Evolutionary conservation across 257 asterid genomes (phyloP), one percentile per base, ranked within the genome.

Genomic region (Capsicum chinense): DNA sequence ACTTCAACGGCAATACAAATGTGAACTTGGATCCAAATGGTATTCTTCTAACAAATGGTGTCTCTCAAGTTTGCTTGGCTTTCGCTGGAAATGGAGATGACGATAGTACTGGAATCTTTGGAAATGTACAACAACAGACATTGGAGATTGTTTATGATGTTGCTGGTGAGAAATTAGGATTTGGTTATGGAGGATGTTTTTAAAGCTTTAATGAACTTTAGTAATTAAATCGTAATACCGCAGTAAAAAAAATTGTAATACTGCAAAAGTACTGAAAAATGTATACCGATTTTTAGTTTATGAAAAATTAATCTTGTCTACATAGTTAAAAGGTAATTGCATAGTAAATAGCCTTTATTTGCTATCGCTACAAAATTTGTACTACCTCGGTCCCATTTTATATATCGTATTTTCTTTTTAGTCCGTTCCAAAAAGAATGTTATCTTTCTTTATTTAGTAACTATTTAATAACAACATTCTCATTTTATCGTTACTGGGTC

Each of bases 81-180:
- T 93, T 95, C 35, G 97, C 94, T 0, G 92, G 87, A 17, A 94
- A 92, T 13, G 69, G 69, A 0, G 89, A 76, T 12, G 91, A 84
- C 16, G 73, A 67, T 11, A 87, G 79, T 44, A 60, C 78, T 62
- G 92, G 88, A 3, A 93, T 95, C 50, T 89, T 89, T 0, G 97
- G 98, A 47, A 95, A 95, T 78, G 78, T 88, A 63, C 97, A 95
- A 63, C 98, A 95, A 87, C 91, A 89, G 87, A 92, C 94, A 7
- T 74, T 92, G 50, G 93, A 93, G 56, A 93, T 93, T 35, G 92
- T 92, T 15, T 92, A 92, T 63, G 96, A 93, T 88, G 93, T 95
- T 86, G 95, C 88, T 3, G 93, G 93, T 6, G 93, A 93, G 70
- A 90, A 87, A 58, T 88, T 93, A 4, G 97, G 98, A 56, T 91